A percentile compares a stretch with the other conserved stretches of the same genome.
Evolutionary conservation across 345 rosid species (phyloP).

Genomic region (Camelina sativa): DNA sequence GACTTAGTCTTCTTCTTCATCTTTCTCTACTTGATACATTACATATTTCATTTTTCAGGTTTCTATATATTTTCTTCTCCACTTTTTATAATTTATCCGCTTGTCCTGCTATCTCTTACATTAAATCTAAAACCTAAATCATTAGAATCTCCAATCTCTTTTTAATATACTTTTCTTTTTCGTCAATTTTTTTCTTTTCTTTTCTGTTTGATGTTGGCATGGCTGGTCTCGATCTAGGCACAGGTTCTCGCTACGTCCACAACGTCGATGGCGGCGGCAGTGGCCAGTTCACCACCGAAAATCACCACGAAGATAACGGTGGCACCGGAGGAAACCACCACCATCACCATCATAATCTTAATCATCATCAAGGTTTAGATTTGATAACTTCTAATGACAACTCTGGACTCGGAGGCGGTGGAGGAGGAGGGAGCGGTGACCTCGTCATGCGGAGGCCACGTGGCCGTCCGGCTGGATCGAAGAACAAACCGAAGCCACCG

Average conservation of each 20-base stretch:
- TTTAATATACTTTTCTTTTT: slow-evolving; percentile 19
- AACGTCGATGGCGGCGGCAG: slow-evolving; percentile 3
- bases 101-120: slow-evolving; percentile 33
- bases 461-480: slow-evolving; percentile 94
- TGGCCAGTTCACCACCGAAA: slow-evolving; percentile 51
- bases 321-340: slow-evolving; percentile 45
- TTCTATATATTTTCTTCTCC: slow-evolving; percentile 44
- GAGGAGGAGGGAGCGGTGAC: slow-evolving; percentile 58
- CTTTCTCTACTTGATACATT: slow-evolving; percentile 27
- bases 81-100: slow-evolving; percentile 38
- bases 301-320: slow-evolving; percentile 57
- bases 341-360: slow-evolving; percentile 36
- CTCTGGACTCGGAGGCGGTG: slow-evolving; percentile 45
- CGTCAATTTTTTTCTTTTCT: slow-evolving; percentile 16
- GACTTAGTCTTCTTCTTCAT: slow-evolving; percentile 41
- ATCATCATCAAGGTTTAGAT: slow-evolving; percentile 44
- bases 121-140: slow-evolving; percentile 41
- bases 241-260: slow-evolving; percentile 49
- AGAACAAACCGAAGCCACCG: slow-evolving; percentile 90
- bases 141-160: slow-evolving; percentile 36
- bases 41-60: slow-evolving; percentile 33
- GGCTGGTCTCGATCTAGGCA: slow-evolving; percentile 55
- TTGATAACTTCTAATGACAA: slow-evolving; percentile 34
- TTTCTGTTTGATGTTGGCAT: slow-evolving; percentile 43
- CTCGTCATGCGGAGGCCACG: slow-evolving; percentile 75